A percentile compares a stretch with the other conserved stretches of the same genome.
Evolutionary conservation across 768 basidiomycete genomes (phyloP).

Genomic region (Clathrus columnatus): DNA sequence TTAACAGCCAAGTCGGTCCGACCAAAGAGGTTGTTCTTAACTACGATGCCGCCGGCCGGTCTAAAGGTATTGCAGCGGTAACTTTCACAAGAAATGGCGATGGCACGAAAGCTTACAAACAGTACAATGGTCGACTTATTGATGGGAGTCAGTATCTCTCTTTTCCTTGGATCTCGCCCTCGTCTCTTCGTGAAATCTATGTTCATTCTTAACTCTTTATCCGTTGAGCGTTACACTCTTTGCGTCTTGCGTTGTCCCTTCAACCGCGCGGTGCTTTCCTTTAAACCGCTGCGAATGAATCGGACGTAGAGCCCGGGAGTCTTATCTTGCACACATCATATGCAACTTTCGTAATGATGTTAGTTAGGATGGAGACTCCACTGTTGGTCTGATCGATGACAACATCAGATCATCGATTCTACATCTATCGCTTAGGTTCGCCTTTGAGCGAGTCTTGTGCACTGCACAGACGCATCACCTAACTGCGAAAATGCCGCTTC

Average conservation of each 20-base stretch:
- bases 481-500: not conserved
- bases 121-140: slow-evolving; percentile 98
- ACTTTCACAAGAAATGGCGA: slow-evolving; percentile 81
- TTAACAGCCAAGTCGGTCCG: slow-evolving; percentile 82
- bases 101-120: slow-evolving; percentile 82
- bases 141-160: slow-evolving; percentile 98
- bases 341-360: too few relatives aligned
- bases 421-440: not conserved
- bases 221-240: slow-evolving; percentile 13
- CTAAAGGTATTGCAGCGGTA: slow-evolving; percentile 85
- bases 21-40: slow-evolving; percentile 76
- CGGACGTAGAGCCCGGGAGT: not conserved
- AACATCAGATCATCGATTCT: not conserved
- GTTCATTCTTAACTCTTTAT: slow-evolving; percentile 23
- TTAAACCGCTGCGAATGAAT: not conserved
- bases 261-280: slow-evolving; percentile 5
- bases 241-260: slow-evolving; percentile 2
- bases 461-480: not conserved
- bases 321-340: not conserved
- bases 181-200: slow-evolving; percentile 5
- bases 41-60: slow-evolving; percentile 77
- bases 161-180: slow-evolving; percentile 24
- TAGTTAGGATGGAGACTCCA: too few relatives aligned
- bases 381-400: not conserved
- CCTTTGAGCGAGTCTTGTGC: not conserved